Conservation (phyloP, 176 grass and related monocot species). For the Stipa capillata region DNA sequence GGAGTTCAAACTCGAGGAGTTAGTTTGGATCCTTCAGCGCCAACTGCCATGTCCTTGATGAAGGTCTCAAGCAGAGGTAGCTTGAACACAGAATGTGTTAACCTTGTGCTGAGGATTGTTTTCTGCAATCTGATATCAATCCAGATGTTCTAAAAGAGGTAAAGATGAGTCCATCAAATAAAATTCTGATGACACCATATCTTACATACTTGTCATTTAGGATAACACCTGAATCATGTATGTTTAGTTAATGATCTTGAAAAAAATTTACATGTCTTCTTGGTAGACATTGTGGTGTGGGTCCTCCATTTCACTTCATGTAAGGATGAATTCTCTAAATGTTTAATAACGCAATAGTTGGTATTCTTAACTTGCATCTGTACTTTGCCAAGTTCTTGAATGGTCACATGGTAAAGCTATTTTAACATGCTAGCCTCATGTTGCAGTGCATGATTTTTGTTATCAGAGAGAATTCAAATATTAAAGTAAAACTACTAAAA, state of each 20-base stretch:
- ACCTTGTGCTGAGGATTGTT: constrained; percentile 65
- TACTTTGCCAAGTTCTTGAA: not conserved
- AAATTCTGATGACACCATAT: not conserved
- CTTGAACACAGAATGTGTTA: constrained; percentile 45
- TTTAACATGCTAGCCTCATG: not conserved
- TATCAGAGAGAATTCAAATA: not conserved
- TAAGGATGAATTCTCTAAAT: not conserved
- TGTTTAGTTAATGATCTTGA: not conserved
- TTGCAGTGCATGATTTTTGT: not conserved
- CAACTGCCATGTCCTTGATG: constrained; percentile 71
- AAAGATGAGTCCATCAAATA: not conserved
- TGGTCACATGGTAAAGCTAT: not conserved
- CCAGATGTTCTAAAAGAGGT: constrained; percentile 74
- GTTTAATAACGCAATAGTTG: not conserved
- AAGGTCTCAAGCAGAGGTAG: constrained; percentile 34
- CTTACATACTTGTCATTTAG: not conserved
- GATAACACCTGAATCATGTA: not conserved
- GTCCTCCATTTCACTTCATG: not conserved
- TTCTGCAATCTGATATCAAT: constrained; percentile 66
- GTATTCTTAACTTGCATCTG: not conserved
- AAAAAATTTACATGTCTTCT: not conserved
- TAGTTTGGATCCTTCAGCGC: constrained; percentile 34
- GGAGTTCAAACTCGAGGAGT: constrained; percentile 61
- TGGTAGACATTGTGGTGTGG: not conserved
- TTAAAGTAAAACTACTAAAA: not conserved